Evolutionary conservation across 2,329 filamentous ascomycete species (phyloP), one percentile per base, ranked within the genome.

Genomic region (Claviceps fusiformis): DNA sequence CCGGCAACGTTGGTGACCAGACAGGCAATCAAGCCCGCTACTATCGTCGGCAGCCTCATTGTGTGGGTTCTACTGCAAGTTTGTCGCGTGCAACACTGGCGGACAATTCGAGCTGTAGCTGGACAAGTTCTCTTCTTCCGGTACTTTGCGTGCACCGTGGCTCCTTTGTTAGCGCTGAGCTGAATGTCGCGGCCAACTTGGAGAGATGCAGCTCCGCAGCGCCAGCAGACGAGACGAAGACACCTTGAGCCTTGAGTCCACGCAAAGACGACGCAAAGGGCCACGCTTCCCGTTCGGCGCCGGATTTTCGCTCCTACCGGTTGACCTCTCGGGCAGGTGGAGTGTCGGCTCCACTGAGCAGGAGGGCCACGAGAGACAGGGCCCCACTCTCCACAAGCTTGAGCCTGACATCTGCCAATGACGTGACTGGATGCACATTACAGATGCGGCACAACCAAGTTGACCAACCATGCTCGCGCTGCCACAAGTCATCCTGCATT

Each of bases 1-100:
- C 89, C 90, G 54, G 87, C 83, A 54, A 85, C 86, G 58, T 86
- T 75, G 57, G 86, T 84, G 56, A 83, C 73, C 60, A 88, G 71
- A 65, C 79, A 82, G 74, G 86, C 86, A 69, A 95, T 68, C 54
- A 93, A 78, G 74, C 85, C 82, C 63, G 80, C 75, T 54, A 82
- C 73, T 58, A 87, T 64, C 60, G 78, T 71, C 59, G 77, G 73
- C 61, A 85, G 70, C 73, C 81, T 86, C 87, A 91, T 91, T 52
- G 65, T 77, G 63, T 45, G 41, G 43, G 62, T 57, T 59, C 55
- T 39, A 58, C 57, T 56, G 54, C 56, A 58, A 59, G 57, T 54
- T 63, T 62, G 60, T 67, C 62, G 63, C 62, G 63, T 65, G 63
- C 57, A 57, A 50, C 48, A 24, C 54, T 56, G 57, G 57, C 58